A percentile compares a stretch with the other conserved stretches of the same genome.
Evolutionary conservation across 2,329 filamentous ascomycete genomes (phyloP).

Genomic region (Fusarium sp.): DNA sequence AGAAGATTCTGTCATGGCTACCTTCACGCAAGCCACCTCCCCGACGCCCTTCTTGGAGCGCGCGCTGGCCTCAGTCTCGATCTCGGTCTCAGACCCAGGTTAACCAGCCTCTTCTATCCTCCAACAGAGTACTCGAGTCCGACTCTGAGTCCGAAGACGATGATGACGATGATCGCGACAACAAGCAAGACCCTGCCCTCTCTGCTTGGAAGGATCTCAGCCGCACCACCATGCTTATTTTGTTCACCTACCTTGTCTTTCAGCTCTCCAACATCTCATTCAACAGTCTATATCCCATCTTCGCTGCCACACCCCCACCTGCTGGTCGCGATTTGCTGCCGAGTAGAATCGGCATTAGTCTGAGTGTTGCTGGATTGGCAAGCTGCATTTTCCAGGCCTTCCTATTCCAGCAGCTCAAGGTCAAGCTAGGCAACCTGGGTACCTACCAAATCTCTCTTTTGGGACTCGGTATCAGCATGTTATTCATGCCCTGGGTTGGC

Average conservation of each 20-base stretch:
- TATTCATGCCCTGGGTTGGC: slow-evolving; percentile 89
- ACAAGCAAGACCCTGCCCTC: slow-evolving; percentile 24
- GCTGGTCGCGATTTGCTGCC: slow-evolving; percentile 81
- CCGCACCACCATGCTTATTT: slow-evolving; percentile 81
- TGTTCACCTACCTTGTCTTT: slow-evolving; percentile 90
- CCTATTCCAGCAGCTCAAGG: slow-evolving; percentile 81
- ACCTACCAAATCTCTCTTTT: slow-evolving; percentile 84
- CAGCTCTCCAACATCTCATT: slow-evolving; percentile 94
- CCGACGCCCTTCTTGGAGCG: slow-evolving; percentile 52
- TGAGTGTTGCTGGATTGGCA: slow-evolving; percentile 84
- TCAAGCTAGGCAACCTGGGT: slow-evolving; percentile 83
- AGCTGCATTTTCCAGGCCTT: slow-evolving; percentile 93
- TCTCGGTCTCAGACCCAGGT: slow-evolving; percentile 28
- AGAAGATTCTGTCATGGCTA: slow-evolving; percentile 47
- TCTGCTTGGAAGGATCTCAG: slow-evolving; percentile 70
- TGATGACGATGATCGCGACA: slow-evolving; percentile 40
- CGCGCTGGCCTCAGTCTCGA: slow-evolving; percentile 52
- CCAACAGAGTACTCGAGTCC: slow-evolving; percentile 34
- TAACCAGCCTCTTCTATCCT: slow-evolving; percentile 47
- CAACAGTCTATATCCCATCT: slow-evolving; percentile 95
- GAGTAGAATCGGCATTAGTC: slow-evolving; percentile 82
- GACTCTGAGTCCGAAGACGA: slow-evolving; percentile 43
- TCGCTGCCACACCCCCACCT: slow-evolving; percentile 79
- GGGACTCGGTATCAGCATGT: slow-evolving; percentile 83
- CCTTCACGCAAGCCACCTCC: slow-evolving; percentile 31